phyloP scores from a whole-genome alignment of 1,284 basidiomycete species.

The Malassezia globosa region DNA sequence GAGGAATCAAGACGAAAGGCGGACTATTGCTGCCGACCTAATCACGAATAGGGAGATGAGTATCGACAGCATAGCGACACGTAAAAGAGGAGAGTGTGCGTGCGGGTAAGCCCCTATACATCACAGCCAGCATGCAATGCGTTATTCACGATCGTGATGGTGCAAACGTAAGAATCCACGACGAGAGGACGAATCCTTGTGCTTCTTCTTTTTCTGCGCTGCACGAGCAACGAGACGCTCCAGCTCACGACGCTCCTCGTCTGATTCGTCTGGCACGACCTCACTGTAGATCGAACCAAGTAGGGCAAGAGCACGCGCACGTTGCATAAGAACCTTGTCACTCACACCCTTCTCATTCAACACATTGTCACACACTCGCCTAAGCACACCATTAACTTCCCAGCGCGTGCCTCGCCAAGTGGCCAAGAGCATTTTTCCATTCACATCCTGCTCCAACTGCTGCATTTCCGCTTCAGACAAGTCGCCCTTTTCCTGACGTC shows the following conservation, averaged over 20 bases:
- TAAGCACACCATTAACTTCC: slow-evolving; percentile 38
- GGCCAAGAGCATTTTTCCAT: slow-evolving; percentile 58
- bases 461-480: slow-evolving; percentile 60
- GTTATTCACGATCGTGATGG: too few species aligned
- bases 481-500: slow-evolving; percentile 74
- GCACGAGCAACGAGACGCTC: slow-evolving; percentile 50
- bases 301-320: slow-evolving; percentile 37
- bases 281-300: slow-evolving; percentile 44
- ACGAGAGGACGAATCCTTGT: too few species aligned
- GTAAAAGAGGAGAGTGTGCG: too few species aligned
- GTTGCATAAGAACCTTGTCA: slow-evolving; percentile 39
- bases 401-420: slow-evolving; percentile 36
- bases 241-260: slow-evolving; percentile 44
- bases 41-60: too few species aligned
- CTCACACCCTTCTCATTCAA: slow-evolving; percentile 43
- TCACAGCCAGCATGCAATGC: background rate
- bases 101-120: too few species aligned
- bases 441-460: slow-evolving; percentile 83
- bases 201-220: slow-evolving; percentile 48
- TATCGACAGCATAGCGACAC: too few species aligned
- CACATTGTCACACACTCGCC: slow-evolving; percentile 42
- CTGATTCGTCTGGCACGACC: slow-evolving; percentile 40
- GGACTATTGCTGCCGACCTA: too few species aligned
- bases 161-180: too few species aligned
- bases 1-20: too few species aligned